Evolutionary conservation across 2,329 filamentous ascomycete genomes (phyloP), one percentile per base, ranked within the genome.

Genomic region (Colletotrichum tofieldiae): DNA sequence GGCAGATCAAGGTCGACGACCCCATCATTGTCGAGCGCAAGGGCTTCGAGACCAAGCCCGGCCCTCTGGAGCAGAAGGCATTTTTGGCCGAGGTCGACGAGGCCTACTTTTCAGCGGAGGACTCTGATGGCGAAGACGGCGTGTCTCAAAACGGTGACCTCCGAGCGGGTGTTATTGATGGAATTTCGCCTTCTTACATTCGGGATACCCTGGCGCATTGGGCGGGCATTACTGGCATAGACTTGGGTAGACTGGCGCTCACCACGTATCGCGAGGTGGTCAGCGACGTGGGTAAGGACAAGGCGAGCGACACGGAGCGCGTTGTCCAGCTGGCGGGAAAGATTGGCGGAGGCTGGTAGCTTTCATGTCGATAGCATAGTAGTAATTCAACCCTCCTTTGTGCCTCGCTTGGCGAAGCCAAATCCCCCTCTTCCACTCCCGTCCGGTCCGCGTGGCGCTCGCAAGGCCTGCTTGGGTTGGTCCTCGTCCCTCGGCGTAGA

Each of bases 191-290:
- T 74, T 86, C 85, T 60, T 86, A 90, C 77, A 88, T 97, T 78
- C 90, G 90, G 81, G 86, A 90, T 80, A 88, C 91, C 77, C 85
- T 98, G 78, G 84, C 86, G 74, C 90, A 96, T 81, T 99, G 96
- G 96, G 88, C 92, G 23, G 79, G 85, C 32, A 84, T 92, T 73
- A 95, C 94, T 67, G 90, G 89, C 65, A 90, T 97, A 75, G 87
- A 89, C 35, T 83, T 93, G 78, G 89, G 92, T 73, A 94, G 88
- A 79, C 85, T 99, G 78, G 90, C 91, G 69, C 94, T 93, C 81
- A 99, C 96, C 69, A 97, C 91, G 63, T 99, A 94, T 84, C 91
- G 96, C 74, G 92, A 95, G 82, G 96, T 99, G 29, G 92, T 98
- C 77, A 98, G 96, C 84, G 94, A 98, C 80, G 94, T 99, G 54